Evolutionary conservation across 129 eudicot genomes (phyloP).

Genomic region (Arctium minus): DNA sequence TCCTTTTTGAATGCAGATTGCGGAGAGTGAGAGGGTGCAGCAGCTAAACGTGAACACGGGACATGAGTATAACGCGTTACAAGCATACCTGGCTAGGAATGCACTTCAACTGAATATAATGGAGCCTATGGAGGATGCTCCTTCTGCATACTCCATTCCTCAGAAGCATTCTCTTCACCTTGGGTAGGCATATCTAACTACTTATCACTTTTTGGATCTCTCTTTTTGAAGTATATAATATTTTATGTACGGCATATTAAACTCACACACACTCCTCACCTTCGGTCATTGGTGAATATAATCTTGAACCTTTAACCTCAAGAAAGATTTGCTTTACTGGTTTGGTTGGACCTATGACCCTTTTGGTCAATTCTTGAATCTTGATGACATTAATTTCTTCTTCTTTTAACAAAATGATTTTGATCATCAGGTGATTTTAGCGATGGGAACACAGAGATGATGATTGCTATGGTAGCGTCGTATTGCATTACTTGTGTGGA

Average conservation of each 20-base stretch:
- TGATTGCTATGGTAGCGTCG: neutral
- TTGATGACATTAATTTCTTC: neutral
- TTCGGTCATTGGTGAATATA: too few species aligned
- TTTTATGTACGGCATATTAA: too few species aligned
- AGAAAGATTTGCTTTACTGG: too few species aligned
- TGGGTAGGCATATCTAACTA: conserved; percentile 21
- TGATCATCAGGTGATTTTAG: conserved; percentile 20
- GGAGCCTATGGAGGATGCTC: conserved; percentile 26
- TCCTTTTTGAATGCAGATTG: conserved; percentile 30
- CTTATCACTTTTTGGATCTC: too few species aligned
- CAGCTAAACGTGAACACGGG: conserved; percentile 46
- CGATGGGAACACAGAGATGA: neutral
- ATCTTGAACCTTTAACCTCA: too few species aligned
- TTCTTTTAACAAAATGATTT: neutral
- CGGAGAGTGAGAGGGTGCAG: conserved; percentile 62
- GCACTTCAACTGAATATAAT: conserved; percentile 36
- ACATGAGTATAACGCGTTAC: conserved; percentile 37
- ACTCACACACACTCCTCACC: too few species aligned
- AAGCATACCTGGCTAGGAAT: conserved; percentile 32
- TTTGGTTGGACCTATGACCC: neutral
- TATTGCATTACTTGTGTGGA: conserved; percentile 1
- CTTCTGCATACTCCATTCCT: conserved; percentile 15
- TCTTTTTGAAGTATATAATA: too few species aligned
- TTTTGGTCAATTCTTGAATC: neutral
- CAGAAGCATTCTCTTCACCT: conserved; percentile 32